Percentiles rank a stretch among this genome's conserved stretches.
phyloP scores from a whole-genome alignment of 179 eudicot genomes.

The Beta macrorhiza region DNA sequence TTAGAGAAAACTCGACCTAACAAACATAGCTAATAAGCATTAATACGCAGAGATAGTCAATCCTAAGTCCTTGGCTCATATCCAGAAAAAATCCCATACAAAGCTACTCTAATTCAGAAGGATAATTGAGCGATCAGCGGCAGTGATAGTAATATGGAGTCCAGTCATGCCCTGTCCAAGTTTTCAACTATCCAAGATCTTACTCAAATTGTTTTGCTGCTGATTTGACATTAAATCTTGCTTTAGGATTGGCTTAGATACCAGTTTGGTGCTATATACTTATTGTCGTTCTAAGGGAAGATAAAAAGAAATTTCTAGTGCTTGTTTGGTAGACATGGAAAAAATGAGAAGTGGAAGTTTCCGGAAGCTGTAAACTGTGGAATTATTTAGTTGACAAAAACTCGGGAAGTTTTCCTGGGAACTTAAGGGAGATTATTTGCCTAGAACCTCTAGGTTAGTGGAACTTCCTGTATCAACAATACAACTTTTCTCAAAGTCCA shows the following conservation, averaged over 20 bases:
- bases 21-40: background rate
- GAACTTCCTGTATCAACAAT: no score
- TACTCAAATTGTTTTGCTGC: background rate
- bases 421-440: no score
- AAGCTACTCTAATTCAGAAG: background rate
- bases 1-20: background rate
- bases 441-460: no score
- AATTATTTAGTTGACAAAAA: no score
- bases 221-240: background rate
- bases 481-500: no score
- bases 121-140: background rate
- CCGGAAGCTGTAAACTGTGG: no score
- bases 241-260: background rate
- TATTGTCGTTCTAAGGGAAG: background rate
- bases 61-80: background rate
- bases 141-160: background rate
- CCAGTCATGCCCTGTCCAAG: background rate
- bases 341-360: no score
- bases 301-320: no score
- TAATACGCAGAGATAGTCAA: background rate
- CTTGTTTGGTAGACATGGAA: no score
- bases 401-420: no score
- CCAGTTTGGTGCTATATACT: background rate
- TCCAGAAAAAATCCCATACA: background rate
- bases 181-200: background rate